These are phyloP conservation scores for Talaromyces adpressus DNA, from an alignment of 495 filamentous ascomycete genomes.

Conservation along the genomic window DNA sequence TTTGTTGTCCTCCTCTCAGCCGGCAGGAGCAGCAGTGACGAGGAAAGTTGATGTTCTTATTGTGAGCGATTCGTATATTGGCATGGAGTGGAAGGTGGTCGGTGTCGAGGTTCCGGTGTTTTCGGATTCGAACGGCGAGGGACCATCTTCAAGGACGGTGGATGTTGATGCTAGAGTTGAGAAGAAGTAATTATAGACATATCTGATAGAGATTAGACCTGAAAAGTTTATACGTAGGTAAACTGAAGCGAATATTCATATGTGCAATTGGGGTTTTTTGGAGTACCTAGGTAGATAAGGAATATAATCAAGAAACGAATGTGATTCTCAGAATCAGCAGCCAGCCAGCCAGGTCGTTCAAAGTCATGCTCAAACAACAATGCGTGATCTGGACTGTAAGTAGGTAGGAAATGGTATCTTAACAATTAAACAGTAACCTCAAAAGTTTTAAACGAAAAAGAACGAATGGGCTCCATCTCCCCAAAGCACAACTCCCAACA, in stretches of 20 bases:
- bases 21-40: slow-evolving; percentile 14
- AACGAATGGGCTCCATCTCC: background rate
- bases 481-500: background rate
- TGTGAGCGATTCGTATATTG: slow-evolving; percentile 80
- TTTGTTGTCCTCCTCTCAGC: slow-evolving; percentile 6
- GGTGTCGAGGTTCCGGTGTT: slow-evolving; percentile 44
- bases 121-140: slow-evolving; percentile 24
- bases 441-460: background rate
- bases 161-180: slow-evolving; percentile 12
- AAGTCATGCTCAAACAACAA: background rate
- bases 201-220: too few relatives aligned
- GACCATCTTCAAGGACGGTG: background rate
- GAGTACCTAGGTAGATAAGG: background rate
- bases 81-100: slow-evolving; percentile 60
- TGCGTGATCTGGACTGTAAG: background rate
- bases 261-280: background rate
- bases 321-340: background rate
- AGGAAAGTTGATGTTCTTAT: slow-evolving; percentile 63
- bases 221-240: too few relatives aligned
- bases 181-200: background rate
- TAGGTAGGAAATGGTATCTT: slow-evolving; percentile 1
- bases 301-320: background rate
- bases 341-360: background rate
- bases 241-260: too few relatives aligned
- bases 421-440: background rate